Base-by-base conservation (phyloP, 2,329 filamentous ascomycete genomes). In the Alternaria rosae region DNA sequence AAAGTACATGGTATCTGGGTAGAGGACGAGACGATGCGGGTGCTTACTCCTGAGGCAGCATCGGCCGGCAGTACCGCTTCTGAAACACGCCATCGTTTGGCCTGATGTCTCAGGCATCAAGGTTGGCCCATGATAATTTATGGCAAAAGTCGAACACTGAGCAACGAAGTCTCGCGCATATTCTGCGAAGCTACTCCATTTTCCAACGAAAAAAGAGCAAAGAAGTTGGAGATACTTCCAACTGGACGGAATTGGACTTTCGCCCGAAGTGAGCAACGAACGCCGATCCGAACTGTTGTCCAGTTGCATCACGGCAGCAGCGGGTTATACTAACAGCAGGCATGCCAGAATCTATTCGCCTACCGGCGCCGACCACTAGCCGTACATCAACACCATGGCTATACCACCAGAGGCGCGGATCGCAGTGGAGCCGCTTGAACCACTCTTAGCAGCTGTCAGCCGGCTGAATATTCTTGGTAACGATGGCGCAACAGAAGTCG, bases 61-160 rank as follows among this genome's bases (percentile, higher is more conserved):
- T 50, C 25, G 11, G 54, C 23, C 28, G 45, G 6, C 47, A 10
- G 54, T 32, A 21, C 44, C 23, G 25, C 23, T 28, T 44, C 41
- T 57, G 58, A 61, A 61, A 61, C 58, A 13, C 47, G 43, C 58
- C 54, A 4, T 32, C 41, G 54, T 61, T 45, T 52, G 56, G 54
- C 41, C 45, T 51, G 45, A 30, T 42, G 44, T 45, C 41, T 61
- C 41, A 57, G 58, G 54, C 54, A 51, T 25, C 47, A 23, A 51
- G 47, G 13, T 11, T 13, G 28, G 35, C 41, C 23, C 58, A 50
- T 38, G 54, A 42, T 32, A 32, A 6, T 21, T 57, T 28, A 28
- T 15, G 6, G 47, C 47, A 17, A 47, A 28, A 26, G 35, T 21
- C 47, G 54, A 41, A 42, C 11, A 26, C 26, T 61, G 47, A 25